phyloP scores from a whole-genome alignment of 2,329 filamentous ascomycete species.

The Celoporthe dispersa region DNA sequence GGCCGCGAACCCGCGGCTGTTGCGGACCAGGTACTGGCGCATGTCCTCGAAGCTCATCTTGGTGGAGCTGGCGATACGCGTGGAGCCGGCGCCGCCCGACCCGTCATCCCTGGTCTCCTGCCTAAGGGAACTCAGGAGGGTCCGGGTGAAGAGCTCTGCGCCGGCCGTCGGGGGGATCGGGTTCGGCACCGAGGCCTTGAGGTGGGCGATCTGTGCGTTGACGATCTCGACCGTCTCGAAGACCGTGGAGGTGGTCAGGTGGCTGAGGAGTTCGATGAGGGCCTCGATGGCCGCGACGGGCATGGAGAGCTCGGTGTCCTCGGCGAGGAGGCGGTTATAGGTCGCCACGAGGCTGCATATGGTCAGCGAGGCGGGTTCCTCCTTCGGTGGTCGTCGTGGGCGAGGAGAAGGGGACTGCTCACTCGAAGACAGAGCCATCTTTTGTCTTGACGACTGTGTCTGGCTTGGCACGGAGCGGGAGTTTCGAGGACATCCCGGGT shows the following conservation, averaged over 20 bases:
- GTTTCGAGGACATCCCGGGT: slow-evolving; percentile 18
- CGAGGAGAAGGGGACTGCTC: slow-evolving; percentile 13
- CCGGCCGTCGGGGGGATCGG: slow-evolving; percentile 91
- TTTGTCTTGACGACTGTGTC: slow-evolving; percentile 25
- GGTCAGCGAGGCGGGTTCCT: background rate
- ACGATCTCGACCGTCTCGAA: slow-evolving; percentile 87
- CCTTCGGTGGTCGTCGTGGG: background rate
- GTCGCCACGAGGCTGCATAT: slow-evolving; percentile 56
- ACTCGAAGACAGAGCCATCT: slow-evolving; percentile 42
- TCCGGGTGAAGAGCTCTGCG: slow-evolving; percentile 94
- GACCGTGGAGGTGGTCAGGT: slow-evolving; percentile 81
- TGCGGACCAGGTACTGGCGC: slow-evolving; percentile 80
- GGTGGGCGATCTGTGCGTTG: slow-evolving; percentile 72
- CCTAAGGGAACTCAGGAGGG: slow-evolving; percentile 77
- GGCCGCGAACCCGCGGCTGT: slow-evolving; percentile 84
- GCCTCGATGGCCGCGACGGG: slow-evolving; percentile 72
- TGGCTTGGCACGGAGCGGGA: slow-evolving; percentile 23
- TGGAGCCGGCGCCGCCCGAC: slow-evolving; percentile 33
- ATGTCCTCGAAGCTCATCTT: slow-evolving; percentile 77
- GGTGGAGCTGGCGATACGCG: slow-evolving; percentile 35
- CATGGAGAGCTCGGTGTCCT: slow-evolving; percentile 88
- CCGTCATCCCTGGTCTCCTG: slow-evolving; percentile 46
- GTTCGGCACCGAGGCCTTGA: slow-evolving; percentile 82
- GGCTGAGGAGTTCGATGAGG: slow-evolving; percentile 81
- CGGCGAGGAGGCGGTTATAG: slow-evolving; percentile 58